These are phyloP conservation scores for Meyerozyma elateridarum DNA, from an alignment of 1,139 yeast species.

Conservation along the genomic window DNA sequence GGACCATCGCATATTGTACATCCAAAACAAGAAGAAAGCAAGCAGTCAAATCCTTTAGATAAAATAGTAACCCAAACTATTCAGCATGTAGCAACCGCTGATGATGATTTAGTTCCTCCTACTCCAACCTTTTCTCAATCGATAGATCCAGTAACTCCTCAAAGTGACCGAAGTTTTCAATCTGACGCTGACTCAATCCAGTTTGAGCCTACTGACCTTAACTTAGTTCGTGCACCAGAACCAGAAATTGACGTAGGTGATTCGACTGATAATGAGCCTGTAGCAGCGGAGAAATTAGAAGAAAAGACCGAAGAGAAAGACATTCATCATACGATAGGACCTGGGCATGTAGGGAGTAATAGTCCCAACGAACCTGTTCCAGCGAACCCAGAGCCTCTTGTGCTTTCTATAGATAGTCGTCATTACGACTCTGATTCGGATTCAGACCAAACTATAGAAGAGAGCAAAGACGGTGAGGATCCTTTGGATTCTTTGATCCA, in stretches of 20 bases:
- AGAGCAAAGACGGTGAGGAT: slow-evolving; percentile 11
- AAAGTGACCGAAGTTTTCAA: slow-evolving; percentile 29
- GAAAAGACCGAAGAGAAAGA: too few relatives aligned
- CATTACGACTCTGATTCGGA: slow-evolving; percentile 11
- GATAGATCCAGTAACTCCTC: slow-evolving; percentile 28
- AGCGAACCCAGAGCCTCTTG: slow-evolving; percentile 15
- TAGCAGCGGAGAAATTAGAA: too few relatives aligned
- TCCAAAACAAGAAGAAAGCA: not conserved
- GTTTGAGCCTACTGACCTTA: slow-evolving; percentile 27
- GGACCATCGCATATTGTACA: not conserved
- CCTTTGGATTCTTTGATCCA: slow-evolving; percentile 34
- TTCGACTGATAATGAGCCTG: too few relatives aligned
- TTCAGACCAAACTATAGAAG: slow-evolving; percentile 6
- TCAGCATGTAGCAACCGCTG: not conserved
- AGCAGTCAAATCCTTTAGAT: not conserved
- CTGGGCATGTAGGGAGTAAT: too few relatives aligned
- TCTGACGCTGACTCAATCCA: slow-evolving; percentile 39
- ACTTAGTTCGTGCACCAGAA: slow-evolving; percentile 12
- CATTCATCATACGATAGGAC: too few relatives aligned
- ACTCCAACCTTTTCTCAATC: slow-evolving; percentile 22
- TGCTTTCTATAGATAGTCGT: slow-evolving; percentile 22
- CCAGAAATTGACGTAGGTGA: not conserved
- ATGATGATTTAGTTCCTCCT: slow-evolving; percentile 22
- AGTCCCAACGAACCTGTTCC: too few relatives aligned
- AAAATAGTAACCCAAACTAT: too few relatives aligned